Evolutionary conservation across 495 filamentous ascomycete genomes (phyloP).

Genomic region (Tuber aestivum): DNA sequence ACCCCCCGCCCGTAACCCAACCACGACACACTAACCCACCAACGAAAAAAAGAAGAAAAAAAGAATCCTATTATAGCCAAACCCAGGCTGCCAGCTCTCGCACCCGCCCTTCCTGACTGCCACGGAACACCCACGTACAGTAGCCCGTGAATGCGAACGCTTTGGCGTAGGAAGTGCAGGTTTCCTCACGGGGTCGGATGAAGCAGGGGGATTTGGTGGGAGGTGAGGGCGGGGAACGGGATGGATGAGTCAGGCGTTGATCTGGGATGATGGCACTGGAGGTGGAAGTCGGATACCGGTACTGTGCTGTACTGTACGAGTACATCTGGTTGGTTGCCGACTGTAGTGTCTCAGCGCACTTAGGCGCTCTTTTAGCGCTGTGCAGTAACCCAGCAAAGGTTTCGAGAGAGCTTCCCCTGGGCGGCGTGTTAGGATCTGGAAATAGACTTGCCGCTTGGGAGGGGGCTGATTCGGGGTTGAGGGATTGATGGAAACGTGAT

Average conservation of each 20-base stretch:
- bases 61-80: background rate
- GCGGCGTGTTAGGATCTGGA: background rate
- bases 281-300: no score
- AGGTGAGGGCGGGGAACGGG: background rate
- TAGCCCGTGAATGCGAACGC: background rate
- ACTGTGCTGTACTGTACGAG: no score
- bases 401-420: no score
- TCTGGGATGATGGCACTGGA: background rate
- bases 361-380: no score
- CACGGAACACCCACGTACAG: background rate
- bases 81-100: background rate
- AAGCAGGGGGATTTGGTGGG: background rate
- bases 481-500: background rate
- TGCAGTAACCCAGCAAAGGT: no score
- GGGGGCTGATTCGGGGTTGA: background rate
- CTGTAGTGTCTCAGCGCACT: no score
- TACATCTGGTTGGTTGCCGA: background rate
- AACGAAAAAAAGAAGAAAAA: background rate
- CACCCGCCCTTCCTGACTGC: background rate
- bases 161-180: background rate
- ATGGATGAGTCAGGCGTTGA: background rate
- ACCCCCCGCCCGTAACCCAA: background rate
- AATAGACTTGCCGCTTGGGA: background rate
- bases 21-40: background rate
- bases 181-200: background rate